Evolutionary conservation across 148 eudicot species (phyloP).

Genomic region (Talinum fruticosum): DNA sequence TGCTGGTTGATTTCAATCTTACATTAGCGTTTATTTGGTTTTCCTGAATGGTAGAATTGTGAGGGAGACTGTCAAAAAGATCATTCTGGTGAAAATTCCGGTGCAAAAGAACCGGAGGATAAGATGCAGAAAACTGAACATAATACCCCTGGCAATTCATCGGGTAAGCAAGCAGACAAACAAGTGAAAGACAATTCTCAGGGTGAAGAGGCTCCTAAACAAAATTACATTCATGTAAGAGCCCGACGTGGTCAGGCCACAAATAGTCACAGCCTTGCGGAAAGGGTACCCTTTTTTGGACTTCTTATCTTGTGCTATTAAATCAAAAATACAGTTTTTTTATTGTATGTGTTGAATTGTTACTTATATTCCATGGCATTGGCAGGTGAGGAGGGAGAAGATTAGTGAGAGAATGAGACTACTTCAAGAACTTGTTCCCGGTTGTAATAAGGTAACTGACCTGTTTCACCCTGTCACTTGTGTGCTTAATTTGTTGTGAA

Average conservation of each 20-base stretch:
- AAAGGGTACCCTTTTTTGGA: slow-evolving; percentile 57
- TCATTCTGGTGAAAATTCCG: slow-evolving; percentile 44
- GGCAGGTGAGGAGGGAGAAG: slow-evolving; percentile 87
- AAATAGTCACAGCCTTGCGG: slow-evolving; percentile 96
- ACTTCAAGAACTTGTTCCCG: slow-evolving; percentile 97
- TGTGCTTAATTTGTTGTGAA: slow-evolving; percentile 1
- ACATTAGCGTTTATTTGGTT: slow-evolving; percentile 19
- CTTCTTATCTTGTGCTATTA: slow-evolving; percentile 5
- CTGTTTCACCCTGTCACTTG: neutral
- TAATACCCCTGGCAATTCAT: slow-evolving; percentile 29
- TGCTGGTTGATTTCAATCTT: slow-evolving; percentile 10
- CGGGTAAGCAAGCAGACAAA: slow-evolving; percentile 54
- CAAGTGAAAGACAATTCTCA: slow-evolving; percentile 56
- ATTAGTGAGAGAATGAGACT: slow-evolving; percentile 94
- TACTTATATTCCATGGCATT: slow-evolving; percentile 21
- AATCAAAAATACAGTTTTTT: neutral
- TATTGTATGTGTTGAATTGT: slow-evolving; percentile 21
- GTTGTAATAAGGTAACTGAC: slow-evolving; percentile 79
- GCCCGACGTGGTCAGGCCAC: slow-evolving; percentile 97
- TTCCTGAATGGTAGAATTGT: slow-evolving; percentile 38
- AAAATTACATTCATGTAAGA: slow-evolving; percentile 84
- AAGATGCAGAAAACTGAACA: slow-evolving; percentile 52
- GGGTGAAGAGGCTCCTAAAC: slow-evolving; percentile 54
- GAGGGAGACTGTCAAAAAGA: slow-evolving; percentile 50
- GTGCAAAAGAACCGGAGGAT: slow-evolving; percentile 50